Base-by-base conservation (phyloP, 139 green algal species). In the Chlamydomonas incerta region DNA sequence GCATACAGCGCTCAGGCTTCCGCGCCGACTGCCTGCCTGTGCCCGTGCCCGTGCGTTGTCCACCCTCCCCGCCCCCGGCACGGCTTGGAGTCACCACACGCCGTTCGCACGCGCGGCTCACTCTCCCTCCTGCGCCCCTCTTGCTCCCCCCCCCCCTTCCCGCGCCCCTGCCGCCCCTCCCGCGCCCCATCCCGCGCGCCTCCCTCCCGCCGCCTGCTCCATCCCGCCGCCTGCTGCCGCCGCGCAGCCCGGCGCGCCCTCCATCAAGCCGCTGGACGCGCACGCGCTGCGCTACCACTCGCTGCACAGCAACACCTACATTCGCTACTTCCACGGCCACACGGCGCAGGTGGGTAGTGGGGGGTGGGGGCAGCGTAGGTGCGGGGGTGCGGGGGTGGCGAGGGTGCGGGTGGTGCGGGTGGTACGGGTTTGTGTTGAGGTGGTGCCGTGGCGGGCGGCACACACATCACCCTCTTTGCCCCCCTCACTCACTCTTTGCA, bases 261-360 rank as follows among this genome's bases (percentile, higher is more conserved):
- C 55, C 55, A 62, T 81, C 55, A 79, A 82, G 60, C 77, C 63
- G 35, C 63, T 29, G 18, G 77, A 85, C 47, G 88, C 93, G 18
- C 94, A 99, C 77, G 89, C 92, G 18, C 80, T 98, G 47, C 89
- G 96, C 0, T 98, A 99, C 86, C 93, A 96, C 52, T 93, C 93
- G n/a, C 84, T 99, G 23, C 86, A 96, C 69, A 89, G 93, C 85
- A 98, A 98, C 85, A 84, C 89, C 31, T 98, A 97, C 81, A 23
- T 97, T n/a, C 89, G 95, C 9, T 98, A 98, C 90, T 98, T 98
- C 90, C 29, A 76, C 29, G 74, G 74, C 2, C 58, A 82, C 33
- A 71, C 74, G 5, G 58, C 58, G 24, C 58, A 72, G 74, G 58
- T 72, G 60, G 57, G 74, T 9, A 26, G 50, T 9, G 35, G 41